Evolutionary conservation across 1,139 yeast genomes (phyloP).

Genomic region (Neolecta irregularis): DNA sequence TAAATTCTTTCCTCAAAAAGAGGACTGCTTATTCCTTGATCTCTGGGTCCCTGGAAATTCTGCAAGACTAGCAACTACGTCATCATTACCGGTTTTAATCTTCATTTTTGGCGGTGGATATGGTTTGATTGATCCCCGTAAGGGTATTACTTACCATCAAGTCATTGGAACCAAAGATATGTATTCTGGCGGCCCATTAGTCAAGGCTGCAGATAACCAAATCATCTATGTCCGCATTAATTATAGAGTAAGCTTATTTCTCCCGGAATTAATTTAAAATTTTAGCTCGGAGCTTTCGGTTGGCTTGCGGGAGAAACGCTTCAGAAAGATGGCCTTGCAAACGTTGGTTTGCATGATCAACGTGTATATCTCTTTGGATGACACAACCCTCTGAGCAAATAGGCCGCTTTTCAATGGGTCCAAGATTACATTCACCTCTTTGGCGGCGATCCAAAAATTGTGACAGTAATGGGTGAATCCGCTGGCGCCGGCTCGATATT

Average conservation of each 20-base stretch:
- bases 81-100: neutral
- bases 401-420: too few relatives aligned
- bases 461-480: too few relatives aligned
- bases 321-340: too few relatives aligned
- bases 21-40: constrained; percentile 21
- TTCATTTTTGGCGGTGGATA: neutral
- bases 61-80: too few relatives aligned
- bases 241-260: too few relatives aligned
- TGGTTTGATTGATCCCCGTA: too few relatives aligned
- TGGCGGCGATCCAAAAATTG: constrained; percentile 3
- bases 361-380: too few relatives aligned
- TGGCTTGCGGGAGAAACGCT: constrained; percentile 1
- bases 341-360: too few relatives aligned
- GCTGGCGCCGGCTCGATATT: too few relatives aligned
- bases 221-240: constrained; percentile 6
- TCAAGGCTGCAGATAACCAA: constrained; percentile 3
- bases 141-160: neutral
- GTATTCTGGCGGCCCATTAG: constrained; percentile 3
- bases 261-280: too few relatives aligned
- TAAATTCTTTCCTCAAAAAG: constrained; percentile 9
- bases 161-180: constrained; percentile 4
- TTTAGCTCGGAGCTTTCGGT: constrained; percentile 5
- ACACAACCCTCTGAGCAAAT: too few relatives aligned
- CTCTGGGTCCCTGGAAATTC: constrained; percentile 19
- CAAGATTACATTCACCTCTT: constrained; percentile 4